phyloP scores from a whole-genome alignment of 345 rosid species.

The Arabis hirsuta region DNA sequence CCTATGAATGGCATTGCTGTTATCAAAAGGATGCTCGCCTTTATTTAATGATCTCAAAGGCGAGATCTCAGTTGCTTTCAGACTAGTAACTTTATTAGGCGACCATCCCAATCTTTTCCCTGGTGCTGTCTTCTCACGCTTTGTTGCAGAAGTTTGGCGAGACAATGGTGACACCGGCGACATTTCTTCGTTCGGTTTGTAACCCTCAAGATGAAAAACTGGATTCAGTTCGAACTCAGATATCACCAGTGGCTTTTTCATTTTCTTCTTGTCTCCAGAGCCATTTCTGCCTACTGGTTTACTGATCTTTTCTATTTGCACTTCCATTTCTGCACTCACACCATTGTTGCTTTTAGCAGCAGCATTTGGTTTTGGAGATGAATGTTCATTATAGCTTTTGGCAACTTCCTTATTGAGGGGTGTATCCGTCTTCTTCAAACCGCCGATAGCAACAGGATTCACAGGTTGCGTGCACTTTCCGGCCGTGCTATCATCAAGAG shows the following conservation, averaged over 20 bases:
- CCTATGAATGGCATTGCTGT: conserved; percentile 9
- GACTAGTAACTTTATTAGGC: conserved; percentile 21
- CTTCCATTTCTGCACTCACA: conserved; percentile 18
- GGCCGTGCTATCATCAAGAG: conserved; percentile 36
- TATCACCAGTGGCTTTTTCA: conserved; percentile 22
- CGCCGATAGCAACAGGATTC: conserved; percentile 24
- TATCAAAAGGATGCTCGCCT: conserved; percentile 37
- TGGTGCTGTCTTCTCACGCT: conserved; percentile 31
- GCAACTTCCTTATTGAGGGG: conserved; percentile 17
- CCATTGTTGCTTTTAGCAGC: conserved; percentile 11
- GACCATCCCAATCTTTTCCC: conserved; percentile 12
- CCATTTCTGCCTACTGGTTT: conserved; percentile 23
- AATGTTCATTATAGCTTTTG: conserved; percentile 11
- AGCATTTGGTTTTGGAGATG: conserved; percentile 29
- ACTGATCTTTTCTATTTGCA: conserved; percentile 4
- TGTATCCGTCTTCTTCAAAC: conserved; percentile 32
- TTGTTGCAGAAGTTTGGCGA: conserved; percentile 28
- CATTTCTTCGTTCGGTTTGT: conserved; percentile 30
- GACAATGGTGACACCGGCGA: conserved; percentile 36
- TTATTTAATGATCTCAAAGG: conserved; percentile 26
- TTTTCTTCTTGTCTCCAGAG: conserved; percentile 23
- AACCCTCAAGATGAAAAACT: conserved; percentile 40
- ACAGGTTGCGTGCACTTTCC: conserved; percentile 39
- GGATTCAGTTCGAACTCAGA: conserved; percentile 20
- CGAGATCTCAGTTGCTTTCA: conserved; percentile 1